Base-by-base conservation (phyloP, 768 basidiomycete species). In the Suillus bovinus region DNA sequence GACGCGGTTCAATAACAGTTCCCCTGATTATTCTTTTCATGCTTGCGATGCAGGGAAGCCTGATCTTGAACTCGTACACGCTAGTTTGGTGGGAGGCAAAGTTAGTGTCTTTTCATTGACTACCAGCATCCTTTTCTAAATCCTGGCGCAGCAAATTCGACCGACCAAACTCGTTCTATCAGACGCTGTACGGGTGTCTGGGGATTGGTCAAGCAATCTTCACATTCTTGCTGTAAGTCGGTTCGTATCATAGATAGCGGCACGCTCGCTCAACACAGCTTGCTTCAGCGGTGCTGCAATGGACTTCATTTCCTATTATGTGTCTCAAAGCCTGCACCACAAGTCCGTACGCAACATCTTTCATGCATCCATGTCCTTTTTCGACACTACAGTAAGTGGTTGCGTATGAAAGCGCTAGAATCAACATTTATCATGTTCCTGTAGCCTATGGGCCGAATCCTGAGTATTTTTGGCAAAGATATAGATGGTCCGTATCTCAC, bases 361-460 rank as follows among this genome's bases (percentile, higher is more conserved):
- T 68, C 81, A 84, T 70, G 89, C 90, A 0, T 89, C 89, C 0
- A 90, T 89, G 86, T 80, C 84, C 2, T 91, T 90, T 75, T 93
- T 91, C 66, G 91, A 92, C 71, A 88, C 82, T 2, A 87, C 86
- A 20, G 84, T 83, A 64, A 65, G 72, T 60, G 13, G 31, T n/a
- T 50, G 17, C 5, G 31, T 29, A 9, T 17, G n/a, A 22, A 27
- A 27, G 6, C 2, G 38, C 50, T 27, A 14, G 14, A 27, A 34
- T n/a, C 24, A 16, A 49, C 34, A 20, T 0, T 11, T 24, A 47
- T 60, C n/a, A 46, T 14, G 31, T 52, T 56, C 46, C 29, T 16
- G 9, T 27, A 85, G 84, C 86, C 86, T 0, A 77, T 81, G 68
- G 87, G 87, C 22, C 82, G 87, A 34, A 84, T 87, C 27, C 72